A percentile compares a stretch with the other conserved stretches of the same genome.
Conservation (phyloP, 208 protist species). For the Trypanosoma lewisi region DNA sequence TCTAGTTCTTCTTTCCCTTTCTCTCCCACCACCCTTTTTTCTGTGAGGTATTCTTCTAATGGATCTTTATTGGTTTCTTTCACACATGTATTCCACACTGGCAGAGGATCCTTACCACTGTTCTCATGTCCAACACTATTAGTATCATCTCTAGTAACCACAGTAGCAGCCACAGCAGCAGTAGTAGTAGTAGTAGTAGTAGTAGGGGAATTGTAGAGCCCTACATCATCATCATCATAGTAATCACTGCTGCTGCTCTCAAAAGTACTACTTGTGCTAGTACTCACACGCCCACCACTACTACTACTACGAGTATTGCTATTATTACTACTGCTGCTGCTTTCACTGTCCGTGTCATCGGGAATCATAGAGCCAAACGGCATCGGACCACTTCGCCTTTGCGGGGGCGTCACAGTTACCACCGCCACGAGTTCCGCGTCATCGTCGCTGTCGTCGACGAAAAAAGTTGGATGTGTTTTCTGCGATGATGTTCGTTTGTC, state of each 20-base stretch:
- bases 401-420: not conserved
- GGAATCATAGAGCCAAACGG: constrained; percentile 5
- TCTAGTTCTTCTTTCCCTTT: not conserved
- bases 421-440: constrained; percentile 3
- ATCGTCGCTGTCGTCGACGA: not conserved
- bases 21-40: not conserved
- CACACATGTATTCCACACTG: too few species aligned
- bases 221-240: constrained; percentile 1
- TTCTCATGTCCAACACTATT: too few species aligned
- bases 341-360: constrained; percentile 13
- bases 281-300: constrained; percentile 1
- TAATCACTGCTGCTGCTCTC: not conserved
- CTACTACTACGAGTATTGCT: not conserved
- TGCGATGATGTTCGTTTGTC: not conserved
- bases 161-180: too few species aligned
- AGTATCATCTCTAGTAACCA: too few species aligned
- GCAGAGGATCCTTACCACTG: too few species aligned
- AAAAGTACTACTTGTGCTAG: not conserved
- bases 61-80: too few species aligned
- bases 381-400: not conserved
- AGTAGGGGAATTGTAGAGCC: not conserved
- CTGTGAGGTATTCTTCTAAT: not conserved
- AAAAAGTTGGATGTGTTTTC: not conserved
- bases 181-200: not conserved
- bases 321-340: not conserved